Percentiles rank a stretch among this genome's conserved stretches.
phyloP scores from a whole-genome alignment of 2,329 filamentous ascomycete species.

The Metarhizium rileyi region DNA sequence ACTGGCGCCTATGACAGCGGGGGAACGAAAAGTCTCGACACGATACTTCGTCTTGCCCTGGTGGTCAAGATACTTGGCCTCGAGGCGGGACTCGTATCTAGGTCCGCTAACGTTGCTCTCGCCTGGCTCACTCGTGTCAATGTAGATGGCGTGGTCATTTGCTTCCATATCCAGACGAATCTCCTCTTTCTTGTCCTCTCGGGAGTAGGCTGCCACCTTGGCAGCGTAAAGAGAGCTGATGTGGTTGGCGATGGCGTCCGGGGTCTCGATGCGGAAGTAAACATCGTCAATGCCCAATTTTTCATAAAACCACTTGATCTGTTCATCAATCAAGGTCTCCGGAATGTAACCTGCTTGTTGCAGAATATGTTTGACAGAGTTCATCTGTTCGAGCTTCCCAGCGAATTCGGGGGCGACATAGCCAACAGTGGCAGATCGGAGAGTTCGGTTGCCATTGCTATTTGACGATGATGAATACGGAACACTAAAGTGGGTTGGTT shows the following conservation, averaged over 20 bases:
- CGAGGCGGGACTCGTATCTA: conserved; percentile 87
- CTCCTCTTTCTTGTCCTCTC: conserved; percentile 88
- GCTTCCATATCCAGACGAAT: conserved; percentile 95
- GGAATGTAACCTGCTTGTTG: conserved; percentile 79
- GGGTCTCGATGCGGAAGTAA: conserved; percentile 87
- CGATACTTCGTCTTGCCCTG: conserved; percentile 69
- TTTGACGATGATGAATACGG: conserved; percentile 43
- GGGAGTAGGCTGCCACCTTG: conserved; percentile 87
- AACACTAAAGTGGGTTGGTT: conserved; percentile 75
- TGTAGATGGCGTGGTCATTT: conserved; percentile 91
- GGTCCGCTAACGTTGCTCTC: conserved; percentile 67
- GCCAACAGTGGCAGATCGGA: conserved; percentile 83
- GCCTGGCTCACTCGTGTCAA: conserved; percentile 91
- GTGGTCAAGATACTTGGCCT: conserved; percentile 88
- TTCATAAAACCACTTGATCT: conserved; percentile 96
- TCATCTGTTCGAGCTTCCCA: conserved; percentile 87
- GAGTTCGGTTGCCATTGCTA: conserved; percentile 58
- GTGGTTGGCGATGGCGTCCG: conserved; percentile 81
- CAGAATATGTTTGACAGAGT: conserved; percentile 72
- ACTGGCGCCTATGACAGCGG: conserved; percentile 61
- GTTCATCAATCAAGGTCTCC: conserved; percentile 67
- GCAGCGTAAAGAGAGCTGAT: conserved; percentile 95
- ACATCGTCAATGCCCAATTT: conserved; percentile 96
- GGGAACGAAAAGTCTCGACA: conserved; percentile 94
- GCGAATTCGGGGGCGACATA: conserved; percentile 93